Evolutionary conservation across 106 monocot genomes (phyloP).

Genomic region (Cymbidium sinense): DNA sequence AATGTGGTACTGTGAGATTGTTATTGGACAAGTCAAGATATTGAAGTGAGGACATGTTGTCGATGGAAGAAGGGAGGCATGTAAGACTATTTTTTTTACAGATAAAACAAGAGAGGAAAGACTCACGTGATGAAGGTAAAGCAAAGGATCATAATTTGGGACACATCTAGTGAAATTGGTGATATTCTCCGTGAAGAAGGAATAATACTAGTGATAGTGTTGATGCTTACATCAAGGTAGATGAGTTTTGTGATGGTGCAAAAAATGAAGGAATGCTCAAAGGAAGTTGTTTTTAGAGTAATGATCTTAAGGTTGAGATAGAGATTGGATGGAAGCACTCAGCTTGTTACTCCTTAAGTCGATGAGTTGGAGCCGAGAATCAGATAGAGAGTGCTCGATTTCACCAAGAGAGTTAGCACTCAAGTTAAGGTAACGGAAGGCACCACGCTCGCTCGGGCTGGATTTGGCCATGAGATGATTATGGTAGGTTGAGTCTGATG

Average conservation of each 20-base stretch:
- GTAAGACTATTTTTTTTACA: not conserved
- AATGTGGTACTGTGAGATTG: not conserved
- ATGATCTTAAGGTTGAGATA: slow-evolving; percentile 4
- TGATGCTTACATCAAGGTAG: not conserved
- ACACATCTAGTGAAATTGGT: not conserved
- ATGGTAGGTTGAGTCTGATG: slow-evolving; percentile 25
- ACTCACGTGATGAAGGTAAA: not conserved
- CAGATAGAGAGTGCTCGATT: slow-evolving; percentile 7
- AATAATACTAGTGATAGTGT: slow-evolving; percentile 11
- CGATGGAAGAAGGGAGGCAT: not conserved
- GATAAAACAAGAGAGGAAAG: not conserved
- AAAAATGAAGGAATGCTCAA: slow-evolving; percentile 13
- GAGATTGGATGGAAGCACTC: slow-evolving; percentile 25
- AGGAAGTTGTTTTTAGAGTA: slow-evolving; percentile 15
- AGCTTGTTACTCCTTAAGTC: slow-evolving; percentile 12
- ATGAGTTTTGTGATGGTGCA: slow-evolving; percentile 4
- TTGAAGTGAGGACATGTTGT: not conserved
- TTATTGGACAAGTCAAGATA: not conserved
- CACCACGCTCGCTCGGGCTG: slow-evolving; percentile 15
- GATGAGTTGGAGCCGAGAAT: not conserved
- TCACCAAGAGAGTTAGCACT: slow-evolving; percentile 15
- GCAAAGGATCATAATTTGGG: slow-evolving; percentile 2
- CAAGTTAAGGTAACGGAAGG: slow-evolving; percentile 14
- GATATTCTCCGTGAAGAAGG: slow-evolving; percentile 7
- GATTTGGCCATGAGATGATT: slow-evolving; percentile 14